A percentile compares a stretch with the other conserved stretches of the same genome.
Evolutionary conservation across 495 filamentous ascomycete species (phyloP).

Genomic region (Penicillium nucicola): DNA sequence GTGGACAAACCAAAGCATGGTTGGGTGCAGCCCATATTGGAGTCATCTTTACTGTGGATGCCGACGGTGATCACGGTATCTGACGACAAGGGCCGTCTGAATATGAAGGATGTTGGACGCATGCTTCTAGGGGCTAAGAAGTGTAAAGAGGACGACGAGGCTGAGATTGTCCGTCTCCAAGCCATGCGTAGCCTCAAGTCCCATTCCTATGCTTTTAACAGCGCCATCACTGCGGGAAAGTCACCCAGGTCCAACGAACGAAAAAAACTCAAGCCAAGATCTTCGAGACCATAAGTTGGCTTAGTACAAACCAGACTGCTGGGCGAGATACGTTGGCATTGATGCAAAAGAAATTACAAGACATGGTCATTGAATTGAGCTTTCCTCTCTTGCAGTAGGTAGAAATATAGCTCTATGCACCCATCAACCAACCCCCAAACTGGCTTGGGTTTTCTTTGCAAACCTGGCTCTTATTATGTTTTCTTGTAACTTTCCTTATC

Average conservation of each 20-base stretch:
- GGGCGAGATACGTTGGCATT: conserved; percentile 27
- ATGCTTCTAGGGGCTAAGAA: conserved; percentile 98
- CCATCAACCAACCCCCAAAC: no score
- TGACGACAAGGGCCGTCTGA: conserved; percentile 98
- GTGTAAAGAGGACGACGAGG: conserved; percentile 97
- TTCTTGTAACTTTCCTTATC: no score
- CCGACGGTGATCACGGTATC: conserved; percentile 98
- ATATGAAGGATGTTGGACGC: conserved; percentile 97
- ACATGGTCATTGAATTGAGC: no score
- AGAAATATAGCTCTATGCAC: no score
- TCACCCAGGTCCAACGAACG: conserved; percentile 87
- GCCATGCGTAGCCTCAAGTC: conserved; percentile 99
- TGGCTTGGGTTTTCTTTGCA: no score
- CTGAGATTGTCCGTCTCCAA: conserved; percentile 80
- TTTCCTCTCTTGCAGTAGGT: no score
- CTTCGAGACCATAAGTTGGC: conserved; percentile 87
- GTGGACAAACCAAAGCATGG: conserved; percentile 92
- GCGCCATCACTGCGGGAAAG: conserved; percentile 90
- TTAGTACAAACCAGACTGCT: conserved; percentile 94
- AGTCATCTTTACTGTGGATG: conserved; percentile 97
- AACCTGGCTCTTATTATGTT: no score
- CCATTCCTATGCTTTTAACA: conserved; percentile 95
- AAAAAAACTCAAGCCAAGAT: conserved; percentile 95
- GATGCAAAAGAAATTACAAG: no score
- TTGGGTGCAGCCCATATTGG: conserved; percentile 99